These are phyloP conservation scores for Magnaporthales sp. DNA, from an alignment of 2,329 filamentous ascomycete species.

Conservation along the genomic window DNA sequence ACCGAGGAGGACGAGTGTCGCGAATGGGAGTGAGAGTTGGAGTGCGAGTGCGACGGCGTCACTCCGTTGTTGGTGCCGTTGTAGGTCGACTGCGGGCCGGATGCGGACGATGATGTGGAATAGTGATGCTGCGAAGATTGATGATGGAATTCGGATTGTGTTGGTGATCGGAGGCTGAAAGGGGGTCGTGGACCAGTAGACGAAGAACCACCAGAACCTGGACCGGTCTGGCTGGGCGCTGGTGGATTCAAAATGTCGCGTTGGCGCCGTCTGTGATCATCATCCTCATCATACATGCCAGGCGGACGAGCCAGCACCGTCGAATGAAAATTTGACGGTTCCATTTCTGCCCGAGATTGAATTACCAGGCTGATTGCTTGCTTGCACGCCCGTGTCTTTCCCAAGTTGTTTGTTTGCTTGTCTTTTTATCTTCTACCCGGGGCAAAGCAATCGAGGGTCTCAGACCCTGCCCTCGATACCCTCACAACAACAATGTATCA, in stretches of 20 bases:
- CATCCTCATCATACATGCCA: conserved; percentile 26
- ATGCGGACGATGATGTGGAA: conserved; percentile 15
- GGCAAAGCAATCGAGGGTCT: neutral
- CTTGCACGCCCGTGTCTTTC: neutral
- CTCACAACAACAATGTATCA: conserved; percentile 1
- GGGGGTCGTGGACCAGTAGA: conserved; percentile 21
- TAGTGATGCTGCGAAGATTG: conserved; percentile 16
- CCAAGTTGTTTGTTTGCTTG: neutral
- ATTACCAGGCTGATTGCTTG: conserved; percentile 1
- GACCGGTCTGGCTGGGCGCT: conserved; percentile 6
- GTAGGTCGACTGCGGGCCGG: conserved; percentile 20
- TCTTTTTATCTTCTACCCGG: neutral
- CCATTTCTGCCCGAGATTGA: conserved; percentile 25
- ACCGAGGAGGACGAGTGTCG: conserved; percentile 9
- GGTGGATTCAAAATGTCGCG: conserved; percentile 38
- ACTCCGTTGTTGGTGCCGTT: conserved; percentile 14
- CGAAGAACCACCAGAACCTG: conserved; percentile 1
- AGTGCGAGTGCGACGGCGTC: conserved; percentile 10
- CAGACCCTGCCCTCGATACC: neutral
- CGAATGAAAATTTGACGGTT: conserved; percentile 37
- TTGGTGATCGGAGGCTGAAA: conserved; percentile 42
- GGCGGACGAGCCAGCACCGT: conserved; percentile 38
- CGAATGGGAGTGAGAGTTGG: conserved; percentile 14
- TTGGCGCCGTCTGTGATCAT: conserved; percentile 26
- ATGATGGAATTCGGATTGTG: conserved; percentile 29